A percentile compares a stretch with the other conserved stretches of the same genome.
phyloP scores from a whole-genome alignment of 192 early-diverging fungal genomes.

The Chytriomyces sp. region DNA sequence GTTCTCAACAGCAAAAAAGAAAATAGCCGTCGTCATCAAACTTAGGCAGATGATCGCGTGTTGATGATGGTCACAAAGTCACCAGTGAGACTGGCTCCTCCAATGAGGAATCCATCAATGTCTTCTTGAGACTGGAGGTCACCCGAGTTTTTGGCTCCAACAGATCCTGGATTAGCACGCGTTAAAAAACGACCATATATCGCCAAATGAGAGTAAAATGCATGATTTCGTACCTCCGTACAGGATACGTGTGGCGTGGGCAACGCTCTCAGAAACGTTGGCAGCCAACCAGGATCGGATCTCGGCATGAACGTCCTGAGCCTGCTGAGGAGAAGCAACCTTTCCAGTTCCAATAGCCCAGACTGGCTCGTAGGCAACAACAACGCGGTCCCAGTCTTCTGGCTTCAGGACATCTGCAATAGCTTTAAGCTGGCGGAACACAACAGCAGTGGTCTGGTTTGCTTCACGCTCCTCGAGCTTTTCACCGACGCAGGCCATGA shows the following conservation, averaged over 20 bases:
- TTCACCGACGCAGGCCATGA: slow-evolving; percentile 96
- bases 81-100: slow-evolving; percentile 94
- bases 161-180: slow-evolving; percentile 65
- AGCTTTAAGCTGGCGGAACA: slow-evolving; percentile 87
- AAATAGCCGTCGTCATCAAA: not conserved
- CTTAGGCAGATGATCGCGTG: slow-evolving; percentile 12
- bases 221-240: slow-evolving; percentile 74
- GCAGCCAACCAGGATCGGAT: slow-evolving; percentile 87
- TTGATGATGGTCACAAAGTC: slow-evolving; percentile 54
- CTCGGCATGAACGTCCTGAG: slow-evolving; percentile 91
- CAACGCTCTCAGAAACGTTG: slow-evolving; percentile 83
- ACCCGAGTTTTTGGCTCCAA: slow-evolving; percentile 84
- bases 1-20: no score
- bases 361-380: slow-evolving; percentile 99
- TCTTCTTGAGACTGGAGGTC: slow-evolving; percentile 87
- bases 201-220: no score
- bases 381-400: slow-evolving; percentile 89
- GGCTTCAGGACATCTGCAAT: slow-evolving; percentile 70
- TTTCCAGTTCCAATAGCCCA: slow-evolving; percentile 99
- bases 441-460: slow-evolving; percentile 82
- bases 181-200: not conserved
- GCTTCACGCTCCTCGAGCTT: slow-evolving; percentile 93
- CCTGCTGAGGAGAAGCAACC: slow-evolving; percentile 88
- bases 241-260: slow-evolving; percentile 88
- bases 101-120: slow-evolving; percentile 99